Evolutionary conservation across 257 asterid species (phyloP).

Genomic region (Solanum microdontum): DNA sequence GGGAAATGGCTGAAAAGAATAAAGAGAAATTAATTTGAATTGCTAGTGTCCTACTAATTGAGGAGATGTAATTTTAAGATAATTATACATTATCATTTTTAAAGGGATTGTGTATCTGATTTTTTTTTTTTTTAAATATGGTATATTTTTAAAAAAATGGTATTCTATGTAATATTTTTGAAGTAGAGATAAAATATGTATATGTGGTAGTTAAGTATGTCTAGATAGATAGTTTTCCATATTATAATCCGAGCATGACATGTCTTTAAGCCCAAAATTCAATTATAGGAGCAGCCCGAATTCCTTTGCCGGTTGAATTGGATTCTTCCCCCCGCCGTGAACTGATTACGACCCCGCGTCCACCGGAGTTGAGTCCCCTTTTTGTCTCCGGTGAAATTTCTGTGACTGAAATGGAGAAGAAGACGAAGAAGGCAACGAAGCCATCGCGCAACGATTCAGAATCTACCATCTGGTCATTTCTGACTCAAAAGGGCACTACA

Average conservation of each 20-base stretch:
- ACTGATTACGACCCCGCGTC: not conserved
- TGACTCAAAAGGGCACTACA: constrained; percentile 20
- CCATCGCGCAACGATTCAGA: constrained; percentile 5
- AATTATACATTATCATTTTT: no score
- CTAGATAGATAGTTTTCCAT: no score
- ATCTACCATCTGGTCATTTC: constrained; percentile 35
- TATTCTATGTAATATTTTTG: no score
- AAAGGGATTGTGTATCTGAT: no score
- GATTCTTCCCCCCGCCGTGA: not conserved
- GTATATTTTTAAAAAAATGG: no score
- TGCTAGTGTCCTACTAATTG: no score
- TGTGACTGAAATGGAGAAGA: constrained; percentile 18
- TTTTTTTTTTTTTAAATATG: no score
- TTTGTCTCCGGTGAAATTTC: not conserved
- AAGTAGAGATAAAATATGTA: no score
- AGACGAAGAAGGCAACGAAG: constrained; percentile 10
- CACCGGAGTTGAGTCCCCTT: not conserved
- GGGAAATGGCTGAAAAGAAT: no score
- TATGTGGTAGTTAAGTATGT: no score
- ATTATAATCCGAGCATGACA: not conserved
- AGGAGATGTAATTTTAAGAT: no score
- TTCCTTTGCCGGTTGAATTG: not conserved
- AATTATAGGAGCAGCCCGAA: not conserved
- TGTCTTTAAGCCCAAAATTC: not conserved
- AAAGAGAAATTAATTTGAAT: no score